Conservation (phyloP, 2,329 filamentous ascomycete species). For the Gyromitra esculenta region DNA sequence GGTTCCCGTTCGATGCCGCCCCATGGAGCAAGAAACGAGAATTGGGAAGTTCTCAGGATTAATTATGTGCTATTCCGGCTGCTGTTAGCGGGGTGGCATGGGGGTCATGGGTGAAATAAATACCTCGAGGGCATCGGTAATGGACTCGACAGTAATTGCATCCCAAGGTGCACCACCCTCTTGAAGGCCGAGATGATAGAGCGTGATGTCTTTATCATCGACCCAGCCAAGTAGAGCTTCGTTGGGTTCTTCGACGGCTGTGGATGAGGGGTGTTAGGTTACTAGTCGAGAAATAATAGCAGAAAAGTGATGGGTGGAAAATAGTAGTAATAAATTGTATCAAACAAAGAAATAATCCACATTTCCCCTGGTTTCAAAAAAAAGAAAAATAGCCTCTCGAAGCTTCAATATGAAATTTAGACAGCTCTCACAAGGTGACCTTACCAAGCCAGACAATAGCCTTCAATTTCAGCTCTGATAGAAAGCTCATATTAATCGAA, state of each 20-base stretch:
- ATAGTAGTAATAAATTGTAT: background rate
- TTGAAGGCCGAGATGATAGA: slow-evolving; percentile 54
- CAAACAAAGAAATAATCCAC: background rate
- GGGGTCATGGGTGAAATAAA: background rate
- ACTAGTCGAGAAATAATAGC: background rate
- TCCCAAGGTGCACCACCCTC: slow-evolving; percentile 54
- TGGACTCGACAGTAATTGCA: slow-evolving; percentile 52
- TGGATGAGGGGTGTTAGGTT: slow-evolving; percentile 21
- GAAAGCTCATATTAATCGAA: slow-evolving; percentile 53
- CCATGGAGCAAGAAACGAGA: slow-evolving; percentile 53
- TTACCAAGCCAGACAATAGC: slow-evolving; percentile 55
- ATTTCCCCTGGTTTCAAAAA: background rate
- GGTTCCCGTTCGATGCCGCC: slow-evolving; percentile 53
- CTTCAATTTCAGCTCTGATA: slow-evolving; percentile 53
- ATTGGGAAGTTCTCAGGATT: slow-evolving; percentile 53
- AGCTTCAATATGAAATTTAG: slow-evolving; percentile 13
- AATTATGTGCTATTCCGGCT: slow-evolving; percentile 45
- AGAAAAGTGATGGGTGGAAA: background rate
- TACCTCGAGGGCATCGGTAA: slow-evolving; percentile 52
- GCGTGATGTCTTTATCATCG: slow-evolving; percentile 54
- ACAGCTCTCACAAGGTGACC: slow-evolving; percentile 6
- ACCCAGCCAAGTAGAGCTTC: slow-evolving; percentile 51
- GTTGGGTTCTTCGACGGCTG: slow-evolving; percentile 55
- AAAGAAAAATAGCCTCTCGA: background rate
- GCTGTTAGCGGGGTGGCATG: slow-evolving; percentile 2